A percentile compares a stretch with the other conserved stretches of the same genome.
These are phyloP conservation scores for Coprinopsis strossmayeri DNA, from an alignment of 768 basidiomycete genomes.

Conservation along the genomic window DNA sequence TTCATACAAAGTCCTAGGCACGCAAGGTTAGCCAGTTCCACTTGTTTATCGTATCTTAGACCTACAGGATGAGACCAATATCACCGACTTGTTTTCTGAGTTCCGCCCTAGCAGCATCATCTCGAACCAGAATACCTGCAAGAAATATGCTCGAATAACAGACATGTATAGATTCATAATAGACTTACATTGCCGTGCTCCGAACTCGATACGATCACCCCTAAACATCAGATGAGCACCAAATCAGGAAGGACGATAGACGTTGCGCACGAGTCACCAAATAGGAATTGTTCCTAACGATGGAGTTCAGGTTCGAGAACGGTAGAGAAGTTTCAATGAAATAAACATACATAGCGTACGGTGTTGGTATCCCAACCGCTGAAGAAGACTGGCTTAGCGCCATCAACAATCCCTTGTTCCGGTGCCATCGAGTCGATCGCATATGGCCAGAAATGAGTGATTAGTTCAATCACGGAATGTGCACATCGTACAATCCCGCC, in stretches of 20 bases:
- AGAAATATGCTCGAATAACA: not conserved
- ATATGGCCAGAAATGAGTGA: conserved; percentile 55
- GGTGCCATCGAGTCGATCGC: conserved; percentile 52
- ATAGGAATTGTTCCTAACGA: conserved; percentile 44
- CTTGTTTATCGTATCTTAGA: not conserved
- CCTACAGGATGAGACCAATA: conserved; percentile 54
- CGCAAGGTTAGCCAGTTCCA: not conserved
- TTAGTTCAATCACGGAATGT: conserved; percentile 54
- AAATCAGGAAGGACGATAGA: conserved; percentile 19
- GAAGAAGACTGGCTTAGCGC: conserved; percentile 54
- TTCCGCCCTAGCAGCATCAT: conserved; percentile 42
- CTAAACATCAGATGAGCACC: conserved; percentile 19
- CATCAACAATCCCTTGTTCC: conserved; percentile 51
- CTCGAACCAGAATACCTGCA: conserved; percentile 64
- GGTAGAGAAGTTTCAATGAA: not conserved
- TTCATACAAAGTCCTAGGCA: conserved; percentile 48
- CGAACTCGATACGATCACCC: conserved; percentile 48
- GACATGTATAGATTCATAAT: not conserved
- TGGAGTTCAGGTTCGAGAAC: not conserved
- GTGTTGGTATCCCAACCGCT: conserved; percentile 36
- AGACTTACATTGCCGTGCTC: conserved; percentile 55
- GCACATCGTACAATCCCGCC: conserved; percentile 72
- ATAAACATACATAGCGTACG: conserved; percentile 26
- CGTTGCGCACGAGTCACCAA: conserved; percentile 29
- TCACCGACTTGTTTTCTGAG: conserved; percentile 48